Percentiles rank a stretch among this genome's conserved stretches.
Conservation (phyloP, 2,329 filamentous ascomycete species). For the Aaosphaeria arxii region DNA sequence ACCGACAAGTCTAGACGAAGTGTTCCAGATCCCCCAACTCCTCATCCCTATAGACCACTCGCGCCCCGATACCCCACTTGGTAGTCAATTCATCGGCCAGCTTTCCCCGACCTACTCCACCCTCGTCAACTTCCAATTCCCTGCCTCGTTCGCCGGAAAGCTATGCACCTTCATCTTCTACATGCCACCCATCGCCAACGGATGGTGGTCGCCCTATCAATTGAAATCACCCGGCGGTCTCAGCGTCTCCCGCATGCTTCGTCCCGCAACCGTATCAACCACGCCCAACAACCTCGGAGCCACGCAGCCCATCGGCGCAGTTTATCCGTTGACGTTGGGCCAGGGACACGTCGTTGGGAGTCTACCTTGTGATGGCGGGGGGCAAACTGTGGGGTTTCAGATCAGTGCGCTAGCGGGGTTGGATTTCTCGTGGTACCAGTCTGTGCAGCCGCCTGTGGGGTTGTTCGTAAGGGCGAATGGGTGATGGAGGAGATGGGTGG, state of each 20-base stretch:
- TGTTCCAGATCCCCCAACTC: constrained; percentile 36
- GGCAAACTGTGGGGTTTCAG: constrained; percentile 17
- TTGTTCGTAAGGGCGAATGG: too few species aligned
- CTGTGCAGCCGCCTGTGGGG: not conserved
- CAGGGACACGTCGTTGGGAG: constrained; percentile 19
- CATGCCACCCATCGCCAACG: constrained; percentile 36
- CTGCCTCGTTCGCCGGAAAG: constrained; percentile 36
- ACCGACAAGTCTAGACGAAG: constrained; percentile 6
- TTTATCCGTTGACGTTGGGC: constrained; percentile 10
- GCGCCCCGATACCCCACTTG: constrained; percentile 38
- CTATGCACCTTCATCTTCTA: constrained; percentile 50
- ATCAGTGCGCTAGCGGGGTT: constrained; percentile 20
- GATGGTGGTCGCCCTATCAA: constrained; percentile 33
- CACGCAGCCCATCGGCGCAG: constrained; percentile 10
- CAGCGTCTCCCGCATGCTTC: constrained; percentile 20
- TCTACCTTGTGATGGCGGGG: constrained; percentile 20
- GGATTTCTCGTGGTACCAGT: constrained; percentile 22
- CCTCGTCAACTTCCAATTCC: constrained; percentile 49
- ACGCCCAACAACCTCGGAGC: constrained; percentile 7
- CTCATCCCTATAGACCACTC: constrained; percentile 36
- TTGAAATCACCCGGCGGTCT: constrained; percentile 33
- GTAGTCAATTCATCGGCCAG: constrained; percentile 38
- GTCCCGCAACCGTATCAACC: constrained; percentile 4
- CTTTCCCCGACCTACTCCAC: constrained; percentile 38
- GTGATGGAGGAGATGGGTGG: too few species aligned